These are phyloP conservation scores for Alternaria alternata DNA, from an alignment of 2,329 filamentous ascomycete species.

Conservation along the genomic window DNA sequence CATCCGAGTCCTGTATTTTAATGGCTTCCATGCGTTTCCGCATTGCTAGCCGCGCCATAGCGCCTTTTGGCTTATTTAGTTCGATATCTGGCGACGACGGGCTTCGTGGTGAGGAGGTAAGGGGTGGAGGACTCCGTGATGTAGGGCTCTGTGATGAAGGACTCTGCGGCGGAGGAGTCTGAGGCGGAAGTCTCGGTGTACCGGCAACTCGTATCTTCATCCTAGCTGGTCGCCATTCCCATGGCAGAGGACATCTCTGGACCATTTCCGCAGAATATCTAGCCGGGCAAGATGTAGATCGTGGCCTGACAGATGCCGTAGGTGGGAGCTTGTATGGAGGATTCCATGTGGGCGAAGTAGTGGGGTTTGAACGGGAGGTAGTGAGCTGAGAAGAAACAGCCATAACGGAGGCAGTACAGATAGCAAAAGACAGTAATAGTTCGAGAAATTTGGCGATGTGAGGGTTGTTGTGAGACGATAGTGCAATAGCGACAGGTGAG, in stretches of 20 bases:
- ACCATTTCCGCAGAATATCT: background rate
- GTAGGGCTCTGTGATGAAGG: background rate
- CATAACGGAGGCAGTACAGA: background rate
- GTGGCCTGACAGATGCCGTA: background rate
- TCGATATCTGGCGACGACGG: background rate
- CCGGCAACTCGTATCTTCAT: background rate
- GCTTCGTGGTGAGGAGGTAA: background rate
- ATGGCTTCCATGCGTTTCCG: background rate
- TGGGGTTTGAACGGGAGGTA: background rate
- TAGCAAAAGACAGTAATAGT: background rate
- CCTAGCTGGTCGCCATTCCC: background rate
- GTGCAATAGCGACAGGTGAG: background rate
- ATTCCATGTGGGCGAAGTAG: background rate
- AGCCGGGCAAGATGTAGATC: background rate
- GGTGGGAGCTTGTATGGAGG: background rate
- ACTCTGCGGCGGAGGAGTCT: background rate
- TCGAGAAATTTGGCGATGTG: background rate
- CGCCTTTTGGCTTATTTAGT: background rate
- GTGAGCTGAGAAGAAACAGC: rapidly evolving
- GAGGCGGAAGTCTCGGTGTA: background rate
- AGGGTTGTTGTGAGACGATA: background rate
- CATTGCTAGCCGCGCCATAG: background rate
- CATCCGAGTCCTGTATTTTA: background rate
- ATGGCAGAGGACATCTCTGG: background rate
- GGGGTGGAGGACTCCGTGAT: background rate